Evolutionary conservation across 768 basidiomycete genomes (phyloP), one percentile per base, ranked within the genome.

Genomic region (Boletus subcaerulescens): DNA sequence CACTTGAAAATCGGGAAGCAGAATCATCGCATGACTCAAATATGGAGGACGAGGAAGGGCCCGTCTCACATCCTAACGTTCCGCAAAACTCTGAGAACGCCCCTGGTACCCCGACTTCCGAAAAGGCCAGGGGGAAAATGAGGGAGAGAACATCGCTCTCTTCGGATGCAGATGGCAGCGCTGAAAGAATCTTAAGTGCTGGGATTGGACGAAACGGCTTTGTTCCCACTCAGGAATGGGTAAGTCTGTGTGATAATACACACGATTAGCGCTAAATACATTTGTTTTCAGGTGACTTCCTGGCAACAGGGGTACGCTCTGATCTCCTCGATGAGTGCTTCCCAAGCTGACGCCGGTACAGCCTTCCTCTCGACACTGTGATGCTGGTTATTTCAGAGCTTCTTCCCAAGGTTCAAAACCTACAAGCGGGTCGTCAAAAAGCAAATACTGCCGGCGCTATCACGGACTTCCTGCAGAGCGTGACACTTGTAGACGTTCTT

Each of bases 141-240:
- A 82, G 82, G 60, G 91, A 86, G 62, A 80, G 87, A 32, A 73
- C 81, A 24, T 85, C 83, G 7, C 76, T 78, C 33, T 74, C 83
- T 24, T 75, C 80, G 48, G 75, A 76, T 53, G 76, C 73, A 53
- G 79, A 78, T 46, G 74, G 71, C 39, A 80, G 81, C 52, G 65
- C 87, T 45, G 88, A 92, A 55, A 80, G 82, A 31, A 72, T 83
- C 22, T 84, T 87, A n/a, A 77, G 81, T 31, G 76, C 77, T 17
- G 86, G 84, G 13, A 81, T 95, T 17, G 93, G 93, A 29, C 80
- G 89, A 60, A 95, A 93, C 68, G 92, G 93, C 3, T 99, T 98
- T 71, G 78, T 95, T 9, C 94, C 97, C 12, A 97, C 93, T 4
- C 92, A 97, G 68, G 93, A 93, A 83, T 99, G 97, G 96, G 93